A percentile compares a stretch with the other conserved stretches of the same genome.
These are phyloP conservation scores for Aspergillus phoenicis DNA, from an alignment of 2,329 filamentous ascomycete genomes.

Conservation along the genomic window DNA sequence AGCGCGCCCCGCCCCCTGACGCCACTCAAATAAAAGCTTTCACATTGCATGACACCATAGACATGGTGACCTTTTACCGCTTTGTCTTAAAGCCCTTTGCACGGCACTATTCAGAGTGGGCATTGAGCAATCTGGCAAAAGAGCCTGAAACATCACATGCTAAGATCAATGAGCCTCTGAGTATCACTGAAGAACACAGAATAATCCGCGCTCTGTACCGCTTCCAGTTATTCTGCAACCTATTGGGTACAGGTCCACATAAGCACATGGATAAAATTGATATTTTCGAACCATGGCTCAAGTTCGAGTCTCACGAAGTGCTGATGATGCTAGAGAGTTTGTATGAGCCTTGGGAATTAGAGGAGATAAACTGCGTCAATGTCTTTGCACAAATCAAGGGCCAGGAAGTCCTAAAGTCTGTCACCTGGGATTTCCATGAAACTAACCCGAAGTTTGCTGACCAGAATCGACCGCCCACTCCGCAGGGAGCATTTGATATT, in stretches of 20 bases:
- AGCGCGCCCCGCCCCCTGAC: background rate
- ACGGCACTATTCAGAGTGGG: conserved; percentile 11
- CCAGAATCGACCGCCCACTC: no score
- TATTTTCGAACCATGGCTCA: no score
- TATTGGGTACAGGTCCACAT: conserved; percentile 10
- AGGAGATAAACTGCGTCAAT: conserved; percentile 12
- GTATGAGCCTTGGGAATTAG: conserved; percentile 17
- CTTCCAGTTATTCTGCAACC: conserved; percentile 16
- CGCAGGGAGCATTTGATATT: no score
- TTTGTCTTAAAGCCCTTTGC: conserved; percentile 20
- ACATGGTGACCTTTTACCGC: conserved; percentile 15
- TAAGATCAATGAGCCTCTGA: conserved; percentile 1
- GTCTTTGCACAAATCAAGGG: background rate
- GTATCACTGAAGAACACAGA: conserved; percentile 12
- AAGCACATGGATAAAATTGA: no score
- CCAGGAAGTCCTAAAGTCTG: conserved; percentile 4
- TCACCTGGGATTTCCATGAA: conserved; percentile 15
- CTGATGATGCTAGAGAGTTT: no score
- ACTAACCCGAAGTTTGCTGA: conserved; percentile 16
- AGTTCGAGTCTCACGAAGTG: background rate
- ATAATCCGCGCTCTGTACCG: conserved; percentile 18
- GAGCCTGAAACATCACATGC: background rate
- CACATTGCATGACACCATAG: background rate
- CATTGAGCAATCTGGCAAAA: conserved; percentile 13
- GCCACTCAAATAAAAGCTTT: background rate